These are phyloP conservation scores for Neophaeococcomyces mojaviensis DNA, from an alignment of 2,329 filamentous ascomycete species.

Conservation along the genomic window DNA sequence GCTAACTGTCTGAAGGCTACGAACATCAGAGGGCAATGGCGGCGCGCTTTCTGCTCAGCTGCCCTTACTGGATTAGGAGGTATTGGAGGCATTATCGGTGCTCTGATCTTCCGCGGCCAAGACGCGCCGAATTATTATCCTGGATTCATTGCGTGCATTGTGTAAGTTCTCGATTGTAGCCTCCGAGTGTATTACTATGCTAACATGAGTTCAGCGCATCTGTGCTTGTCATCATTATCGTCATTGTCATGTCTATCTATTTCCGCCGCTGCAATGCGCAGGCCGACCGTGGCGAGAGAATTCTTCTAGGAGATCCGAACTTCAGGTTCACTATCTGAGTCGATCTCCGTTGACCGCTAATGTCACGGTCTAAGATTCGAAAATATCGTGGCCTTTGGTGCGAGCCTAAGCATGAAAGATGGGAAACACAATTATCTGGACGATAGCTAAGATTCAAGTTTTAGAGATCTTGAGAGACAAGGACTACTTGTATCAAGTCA, in stretches of 20 bases:
- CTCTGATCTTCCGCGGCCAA: constrained; percentile 57
- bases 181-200: too few relatives aligned
- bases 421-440: too few relatives aligned
- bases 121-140: constrained; percentile 29
- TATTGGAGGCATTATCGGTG: constrained; percentile 68
- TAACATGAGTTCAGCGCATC: too few relatives aligned
- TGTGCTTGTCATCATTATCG: constrained; percentile 50
- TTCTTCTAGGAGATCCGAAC: constrained; percentile 41
- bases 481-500: too few relatives aligned
- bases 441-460: too few relatives aligned
- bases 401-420: too few relatives aligned
- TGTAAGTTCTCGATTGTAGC: constrained; percentile 40
- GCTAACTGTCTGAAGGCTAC: constrained; percentile 3
- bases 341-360: not conserved
- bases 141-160: constrained; percentile 23
- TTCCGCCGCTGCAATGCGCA: constrained; percentile 46
- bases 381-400: too few relatives aligned
- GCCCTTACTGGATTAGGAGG: constrained; percentile 43
- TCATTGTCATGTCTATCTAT: constrained; percentile 45
- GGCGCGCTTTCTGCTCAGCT: constrained; percentile 50
- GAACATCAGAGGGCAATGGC: constrained; percentile 10
- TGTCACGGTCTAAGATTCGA: not conserved
- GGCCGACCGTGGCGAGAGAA: constrained; percentile 39
- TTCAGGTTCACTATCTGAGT: constrained; percentile 30
- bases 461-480: too few relatives aligned